Conservation (phyloP, 1,284 basidiomycete species). For the Irpex sp. region DNA sequence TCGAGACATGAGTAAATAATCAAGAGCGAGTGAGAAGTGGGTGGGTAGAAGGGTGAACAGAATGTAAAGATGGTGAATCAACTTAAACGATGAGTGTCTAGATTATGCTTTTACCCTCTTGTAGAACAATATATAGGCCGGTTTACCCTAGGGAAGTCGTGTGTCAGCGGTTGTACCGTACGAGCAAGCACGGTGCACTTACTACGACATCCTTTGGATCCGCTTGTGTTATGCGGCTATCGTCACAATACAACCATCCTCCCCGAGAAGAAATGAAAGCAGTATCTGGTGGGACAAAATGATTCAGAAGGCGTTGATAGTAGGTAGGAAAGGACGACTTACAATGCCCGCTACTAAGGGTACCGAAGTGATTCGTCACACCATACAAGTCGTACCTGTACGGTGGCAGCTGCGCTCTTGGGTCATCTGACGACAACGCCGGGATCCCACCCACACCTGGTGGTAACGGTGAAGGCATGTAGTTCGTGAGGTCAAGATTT, state of each 20-base stretch:
- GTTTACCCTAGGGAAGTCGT: constrained; percentile 56
- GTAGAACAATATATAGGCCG: constrained; percentile 87
- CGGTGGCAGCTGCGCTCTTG: constrained; percentile 77
- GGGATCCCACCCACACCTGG: constrained; percentile 49
- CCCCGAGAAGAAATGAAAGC: constrained; percentile 79
- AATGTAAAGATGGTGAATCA: constrained; percentile 21
- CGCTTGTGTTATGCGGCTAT: constrained; percentile 70
- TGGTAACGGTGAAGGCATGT: constrained; percentile 81
- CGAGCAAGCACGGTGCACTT: constrained; percentile 31
- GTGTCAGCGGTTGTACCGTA: neutral
- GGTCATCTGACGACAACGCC: constrained; percentile 57
- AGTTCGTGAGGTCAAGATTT: constrained; percentile 84
- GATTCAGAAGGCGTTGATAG: neutral
- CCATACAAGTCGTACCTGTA: constrained; percentile 88
- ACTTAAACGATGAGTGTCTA: constrained; percentile 17
- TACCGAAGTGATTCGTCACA: constrained; percentile 92
- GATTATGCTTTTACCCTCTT: constrained; percentile 63
- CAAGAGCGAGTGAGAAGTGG: constrained; percentile 15
- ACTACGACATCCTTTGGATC: constrained; percentile 84
- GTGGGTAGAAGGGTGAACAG: neutral
- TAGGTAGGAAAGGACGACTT: constrained; percentile 33
- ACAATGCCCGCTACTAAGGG: constrained; percentile 91
- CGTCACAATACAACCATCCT: constrained; percentile 86
- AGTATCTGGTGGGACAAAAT: constrained; percentile 55
- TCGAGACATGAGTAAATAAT: constrained; percentile 27